These are phyloP conservation scores for Chrysophaeum taylorii DNA, from an alignment of 352 stramenopile genomes.

Conservation along the genomic window DNA sequence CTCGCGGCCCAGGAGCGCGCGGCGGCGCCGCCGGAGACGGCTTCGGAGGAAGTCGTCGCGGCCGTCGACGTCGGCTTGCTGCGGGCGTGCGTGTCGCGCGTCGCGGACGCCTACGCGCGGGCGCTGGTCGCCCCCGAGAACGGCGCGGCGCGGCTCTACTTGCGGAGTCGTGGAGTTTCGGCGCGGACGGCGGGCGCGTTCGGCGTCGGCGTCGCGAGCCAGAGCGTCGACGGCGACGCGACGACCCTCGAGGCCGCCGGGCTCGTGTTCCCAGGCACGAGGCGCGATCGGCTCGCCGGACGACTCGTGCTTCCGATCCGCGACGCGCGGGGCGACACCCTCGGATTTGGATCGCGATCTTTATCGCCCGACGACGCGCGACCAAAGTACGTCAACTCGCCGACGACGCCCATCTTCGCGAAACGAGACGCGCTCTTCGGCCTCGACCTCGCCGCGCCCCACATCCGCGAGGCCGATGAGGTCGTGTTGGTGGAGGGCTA, in stretches of 20 bases:
- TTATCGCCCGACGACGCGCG: not conserved
- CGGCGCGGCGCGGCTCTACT: conserved; percentile 1
- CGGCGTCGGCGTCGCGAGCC: not conserved
- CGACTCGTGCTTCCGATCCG: not conserved
- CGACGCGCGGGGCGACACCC: not conserved
- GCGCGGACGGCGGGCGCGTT: not conserved
- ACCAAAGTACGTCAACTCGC: conserved; percentile 10
- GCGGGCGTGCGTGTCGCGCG: no score
- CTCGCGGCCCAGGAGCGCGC: not conserved
- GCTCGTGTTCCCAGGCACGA: not conserved
- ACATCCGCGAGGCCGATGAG: not conserved
- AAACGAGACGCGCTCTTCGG: not conserved
- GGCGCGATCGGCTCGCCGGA: not conserved
- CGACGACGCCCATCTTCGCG: not conserved
- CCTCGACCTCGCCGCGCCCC: not conserved
- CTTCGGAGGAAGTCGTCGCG: not conserved
- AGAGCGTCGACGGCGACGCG: not conserved
- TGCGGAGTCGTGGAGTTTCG: not conserved
- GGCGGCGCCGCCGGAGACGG: not conserved
- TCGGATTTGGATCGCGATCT: conserved; percentile 1
- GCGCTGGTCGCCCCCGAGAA: not conserved
- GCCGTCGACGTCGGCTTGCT: not conserved
- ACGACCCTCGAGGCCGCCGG: not conserved
- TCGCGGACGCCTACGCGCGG: not conserved
- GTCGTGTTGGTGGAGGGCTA: conserved; percentile 13